Base-by-base conservation (phyloP, 2,329 filamentous ascomycete genomes). In the Penicillium sp. region DNA sequence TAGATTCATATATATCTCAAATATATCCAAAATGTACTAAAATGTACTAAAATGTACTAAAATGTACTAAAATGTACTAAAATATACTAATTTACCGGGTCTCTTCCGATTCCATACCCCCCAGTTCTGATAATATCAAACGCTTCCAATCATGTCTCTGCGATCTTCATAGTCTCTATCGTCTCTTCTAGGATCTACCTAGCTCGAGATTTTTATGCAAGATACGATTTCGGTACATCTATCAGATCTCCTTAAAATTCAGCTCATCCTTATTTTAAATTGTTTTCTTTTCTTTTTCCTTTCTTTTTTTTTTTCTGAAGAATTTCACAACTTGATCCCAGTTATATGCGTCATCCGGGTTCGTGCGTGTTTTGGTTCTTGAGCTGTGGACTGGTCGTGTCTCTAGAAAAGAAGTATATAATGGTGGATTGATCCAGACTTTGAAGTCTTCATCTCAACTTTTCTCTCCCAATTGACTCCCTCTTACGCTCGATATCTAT, bases 291-390 rank as follows among this genome's bases (percentile, higher is more conserved):
- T n/a, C 8, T 17, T 36, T 45, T 26, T 6, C 5, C 19, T 40
- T 31, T 31, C 12, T 4, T 10, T 50, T 41, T 35, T 26, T 22
- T 9, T 11, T 17, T 3, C 30, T 49, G 35, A 50, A 14, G 28
- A 31, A 42, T 6, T 36, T 26, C 25, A 33, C 33, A 42, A 31
- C 2, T 33, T 33, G 25, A 25, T 26, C 19, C 22, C 26, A 35
- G 50, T 47, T 40, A 47, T 42, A 45, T 53, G 50, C 36, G 26
- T 40, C 19, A 28, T 44, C 11, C 40, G 49, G 49, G 12, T 45
- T 37, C 3, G 7, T 51, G 49, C 40, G 38, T 50, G 12, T 51
- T 37, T 26, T 25, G 36, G 42, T 16, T 33, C 33, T 41, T 38
- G 8, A 33, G 19, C 26, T 47, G 26, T 47, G 2, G 50, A 48